Evolutionary conservation across 1,139 yeast genomes (phyloP), one percentile per base, ranked within the genome.

Genomic region (Zygosaccharomyces pseudobailii): DNA sequence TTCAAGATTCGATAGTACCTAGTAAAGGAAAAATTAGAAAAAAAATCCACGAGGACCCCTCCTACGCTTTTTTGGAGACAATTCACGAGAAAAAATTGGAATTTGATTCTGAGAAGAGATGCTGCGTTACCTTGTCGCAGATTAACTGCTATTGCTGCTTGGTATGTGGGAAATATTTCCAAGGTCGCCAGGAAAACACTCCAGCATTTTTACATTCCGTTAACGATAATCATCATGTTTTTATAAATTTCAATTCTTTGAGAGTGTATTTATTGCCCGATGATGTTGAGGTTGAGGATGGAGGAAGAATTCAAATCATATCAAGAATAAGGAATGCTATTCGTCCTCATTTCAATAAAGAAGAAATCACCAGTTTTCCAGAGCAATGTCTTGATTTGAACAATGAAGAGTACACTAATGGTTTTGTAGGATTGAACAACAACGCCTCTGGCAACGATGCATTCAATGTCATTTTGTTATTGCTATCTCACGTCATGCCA

Each of bases 191-290:
- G 1, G 67, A 66, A 47, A 64, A 75, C 10, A 78, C 92, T 0
- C 83, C 83, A 20, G 90, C 92, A 0, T 84, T 80, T 58, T 63
- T 71, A 36, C 95, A 87, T 62, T 73, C 89, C 3, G 72, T 87
- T 24, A 75, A 79, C 48, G 73, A 68, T 3, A 73, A 75, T 53
- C 92, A 85, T 59, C 87, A 80, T 59, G 76, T 84, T 1, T 87
- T 71, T 57, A 70, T 86, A 47, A 81, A 78, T 55, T 69, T 85
- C 40, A 63, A 67, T 13, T 75, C 75, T 1, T 63, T 71, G 37
- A 75, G 71, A 47, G 72, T 77, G 24, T 82, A 78, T 57, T 63
- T 76, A 3, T 66, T 87, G 17, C 95, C 95, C 0, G 90, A 84
- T 9, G 49, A 54, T 30, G 40, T 28, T 8, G 55, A 53, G 28